Evolutionary conservation across 305 asterid species (phyloP).

Genomic region (Salvia sclarea): DNA sequence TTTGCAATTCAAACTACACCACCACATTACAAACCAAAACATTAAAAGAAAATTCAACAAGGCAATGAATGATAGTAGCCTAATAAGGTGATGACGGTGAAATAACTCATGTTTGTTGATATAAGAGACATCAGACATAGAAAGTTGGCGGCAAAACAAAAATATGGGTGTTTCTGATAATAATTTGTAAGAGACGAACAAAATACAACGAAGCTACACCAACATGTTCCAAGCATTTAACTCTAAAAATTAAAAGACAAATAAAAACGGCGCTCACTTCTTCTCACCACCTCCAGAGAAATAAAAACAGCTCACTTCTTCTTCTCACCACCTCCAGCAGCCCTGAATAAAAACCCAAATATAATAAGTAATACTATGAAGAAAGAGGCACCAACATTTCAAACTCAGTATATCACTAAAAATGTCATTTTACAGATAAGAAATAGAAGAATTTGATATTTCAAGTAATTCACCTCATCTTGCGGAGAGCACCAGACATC

Average conservation of each 20-base stretch:
- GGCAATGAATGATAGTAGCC: neutral
- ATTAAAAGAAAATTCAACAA: neutral
- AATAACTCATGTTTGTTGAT: neutral
- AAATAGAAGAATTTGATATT: neutral
- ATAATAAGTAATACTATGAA: neutral
- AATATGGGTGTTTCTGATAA: neutral
- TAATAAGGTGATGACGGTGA: neutral
- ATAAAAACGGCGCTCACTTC: conserved; percentile 51
- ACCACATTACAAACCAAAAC: too few relatives aligned
- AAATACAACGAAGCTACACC: conserved; percentile 20
- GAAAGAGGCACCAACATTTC: neutral
- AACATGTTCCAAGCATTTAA: conserved; percentile 8
- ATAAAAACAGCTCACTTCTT: conserved; percentile 58
- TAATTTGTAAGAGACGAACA: conserved; percentile 25
- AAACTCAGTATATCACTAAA: neutral
- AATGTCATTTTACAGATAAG: neutral
- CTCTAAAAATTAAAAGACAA: neutral
- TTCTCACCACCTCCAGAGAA: conserved; percentile 81
- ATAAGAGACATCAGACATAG: neutral
- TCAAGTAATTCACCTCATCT: conserved; percentile 57
- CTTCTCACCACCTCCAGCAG: conserved; percentile 89
- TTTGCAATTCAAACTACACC: too few relatives aligned
- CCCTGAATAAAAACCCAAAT: conserved; percentile 46
- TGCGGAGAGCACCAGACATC: conserved; percentile 70
- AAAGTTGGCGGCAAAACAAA: conserved; percentile 16